Base-by-base conservation (phyloP, 164 flowering plant species). In the Vitis riparia region DNA sequence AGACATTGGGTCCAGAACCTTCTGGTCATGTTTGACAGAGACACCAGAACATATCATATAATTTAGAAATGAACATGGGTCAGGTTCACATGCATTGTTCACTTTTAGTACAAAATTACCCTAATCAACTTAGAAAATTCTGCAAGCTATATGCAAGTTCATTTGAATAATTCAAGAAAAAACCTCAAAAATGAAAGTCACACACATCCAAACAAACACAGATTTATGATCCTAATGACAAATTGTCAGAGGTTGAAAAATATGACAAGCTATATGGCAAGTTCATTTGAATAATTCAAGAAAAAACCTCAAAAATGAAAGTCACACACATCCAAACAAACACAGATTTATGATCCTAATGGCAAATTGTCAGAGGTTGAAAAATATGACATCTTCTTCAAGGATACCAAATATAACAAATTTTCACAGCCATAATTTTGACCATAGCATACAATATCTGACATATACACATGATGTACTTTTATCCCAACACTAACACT, bases 71-170 rank as follows among this genome's bases (percentile, higher is more conserved):
- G 23, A 19, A 17, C 50, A 55, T 57, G 60, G 65, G 62, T 13
- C 68, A 23, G 63, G 49, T 32, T 53, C 72, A 68, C 77, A 74
- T 74, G 72, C 48, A 23, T 47, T 67, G 71, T 55, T 23, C 5
- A 16, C 27, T 37, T 55, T 8, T 8, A 17, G 13, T 5, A 29
- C 27, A 23, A 23, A 23, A 9, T 16, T 3, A 3, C 27, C 1
- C 17, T 19, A 55, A 55, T 55, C 59, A 55, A 55, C 27, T 55
- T 55, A 15, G 17, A 15, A 55, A 8, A 57, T 16, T 57, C 2
- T 57, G 23, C 2, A 11, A 57, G 8, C 23, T n/a, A 19, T 57
- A 57, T 19, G 29, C 5, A 16, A 57, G 9, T 57, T 11, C 29
- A 57, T 19, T n/a, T 6, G 29, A 57, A 57, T 7, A 57, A 57